These are phyloP conservation scores for Fraxinus cuspidata DNA, from an alignment of 257 asterid genomes.

Conservation along the genomic window DNA sequence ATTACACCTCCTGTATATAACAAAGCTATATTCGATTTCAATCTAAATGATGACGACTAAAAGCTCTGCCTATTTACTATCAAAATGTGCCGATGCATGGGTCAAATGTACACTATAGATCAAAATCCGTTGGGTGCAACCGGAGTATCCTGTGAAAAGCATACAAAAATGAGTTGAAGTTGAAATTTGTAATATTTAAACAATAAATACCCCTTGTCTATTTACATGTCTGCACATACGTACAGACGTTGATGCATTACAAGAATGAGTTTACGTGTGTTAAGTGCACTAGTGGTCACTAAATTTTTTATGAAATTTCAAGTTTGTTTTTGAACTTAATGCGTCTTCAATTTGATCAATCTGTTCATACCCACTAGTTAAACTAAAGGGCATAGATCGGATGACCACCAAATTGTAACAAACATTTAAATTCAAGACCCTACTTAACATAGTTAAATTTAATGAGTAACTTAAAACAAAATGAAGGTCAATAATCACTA, in stretches of 20 bases:
- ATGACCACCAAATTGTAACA: not conserved
- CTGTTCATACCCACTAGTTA: not conserved
- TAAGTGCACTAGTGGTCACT: not conserved
- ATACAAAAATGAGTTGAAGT: not conserved
- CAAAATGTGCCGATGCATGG: conserved; percentile 29
- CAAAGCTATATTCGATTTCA: no score
- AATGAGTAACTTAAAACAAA: no score
- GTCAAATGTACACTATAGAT: conserved; percentile 6
- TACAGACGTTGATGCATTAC: no score
- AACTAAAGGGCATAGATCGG: not conserved
- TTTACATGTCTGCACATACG: not conserved
- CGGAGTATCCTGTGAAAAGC: conserved; percentile 42
- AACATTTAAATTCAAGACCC: no score
- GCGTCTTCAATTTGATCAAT: not conserved
- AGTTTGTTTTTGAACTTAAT: no score
- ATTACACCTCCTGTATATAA: conserved; percentile 15
- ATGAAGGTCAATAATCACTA: no score
- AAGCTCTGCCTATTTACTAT: conserved; percentile 33
- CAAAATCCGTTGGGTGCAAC: conserved; percentile 42
- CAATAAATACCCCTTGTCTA: not conserved
- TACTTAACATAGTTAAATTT: no score
- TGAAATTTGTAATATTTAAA: not conserved
- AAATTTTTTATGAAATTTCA: not conserved
- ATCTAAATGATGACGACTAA: not conserved
- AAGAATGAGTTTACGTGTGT: not conserved